Conservation (phyloP, 2,329 filamentous ascomycete species). For the Moelleriella libera region DNA sequence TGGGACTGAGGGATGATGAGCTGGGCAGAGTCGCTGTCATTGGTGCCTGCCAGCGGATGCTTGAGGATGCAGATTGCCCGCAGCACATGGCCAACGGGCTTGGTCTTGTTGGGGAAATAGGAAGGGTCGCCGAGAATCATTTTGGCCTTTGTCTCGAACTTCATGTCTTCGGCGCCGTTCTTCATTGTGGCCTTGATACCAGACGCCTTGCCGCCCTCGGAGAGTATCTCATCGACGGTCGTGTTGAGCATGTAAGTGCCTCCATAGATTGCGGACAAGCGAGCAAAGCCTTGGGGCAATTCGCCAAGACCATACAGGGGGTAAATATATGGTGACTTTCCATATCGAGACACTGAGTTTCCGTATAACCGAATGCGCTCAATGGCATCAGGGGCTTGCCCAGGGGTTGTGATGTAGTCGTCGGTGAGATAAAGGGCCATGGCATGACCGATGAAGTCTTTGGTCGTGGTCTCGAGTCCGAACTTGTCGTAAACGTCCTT, state of each 20-base stretch:
- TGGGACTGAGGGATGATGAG: constrained; percentile 97
- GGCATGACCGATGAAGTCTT: constrained; percentile 93
- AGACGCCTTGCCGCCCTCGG: constrained; percentile 71
- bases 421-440: constrained; percentile 95
- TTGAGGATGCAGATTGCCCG: constrained; percentile 97
- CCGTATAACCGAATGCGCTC: constrained; percentile 91
- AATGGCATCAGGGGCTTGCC: constrained; percentile 70
- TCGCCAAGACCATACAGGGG: constrained; percentile 94
- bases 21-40: constrained; percentile 79
- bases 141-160: constrained; percentile 91
- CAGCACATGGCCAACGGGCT: constrained; percentile 76
- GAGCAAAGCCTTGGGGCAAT: constrained; percentile 93
- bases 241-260: constrained; percentile 99
- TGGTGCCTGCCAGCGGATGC: constrained; percentile 83
- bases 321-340: constrained; percentile 99
- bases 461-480: constrained; percentile 73
- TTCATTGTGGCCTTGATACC: constrained; percentile 98
- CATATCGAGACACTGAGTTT: constrained; percentile 93
- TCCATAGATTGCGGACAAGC: constrained; percentile 94
- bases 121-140: constrained; percentile 93
- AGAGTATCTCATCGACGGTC: constrained; percentile 75
- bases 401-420: constrained; percentile 63
- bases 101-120: constrained; percentile 86
- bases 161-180: constrained; percentile 69
- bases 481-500: constrained; percentile 99